phyloP scores from a whole-genome alignment of 306 rosid genomes.

The Lathyrus aphaca region DNA sequence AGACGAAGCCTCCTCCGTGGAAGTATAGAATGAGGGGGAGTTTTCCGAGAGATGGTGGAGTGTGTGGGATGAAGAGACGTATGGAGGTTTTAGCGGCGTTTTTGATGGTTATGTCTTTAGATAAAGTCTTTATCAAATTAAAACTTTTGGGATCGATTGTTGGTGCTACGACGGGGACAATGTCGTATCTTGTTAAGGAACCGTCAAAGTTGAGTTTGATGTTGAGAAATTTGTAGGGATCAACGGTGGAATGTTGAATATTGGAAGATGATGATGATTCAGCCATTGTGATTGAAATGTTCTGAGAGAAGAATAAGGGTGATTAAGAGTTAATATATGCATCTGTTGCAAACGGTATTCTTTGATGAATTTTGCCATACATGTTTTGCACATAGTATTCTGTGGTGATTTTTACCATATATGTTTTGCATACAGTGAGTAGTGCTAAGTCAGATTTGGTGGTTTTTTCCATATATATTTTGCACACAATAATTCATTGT shows the following conservation, averaged over 20 bases:
- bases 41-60: constrained; percentile 40
- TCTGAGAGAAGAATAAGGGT: not conserved
- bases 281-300: constrained; percentile 44
- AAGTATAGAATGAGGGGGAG: constrained; percentile 49
- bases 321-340: not conserved
- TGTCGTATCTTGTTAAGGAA: constrained; percentile 51
- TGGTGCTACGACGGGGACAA: constrained; percentile 40
- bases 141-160: constrained; percentile 8
- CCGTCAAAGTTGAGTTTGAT: constrained; percentile 66
- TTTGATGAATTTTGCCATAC: no score
- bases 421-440: no score
- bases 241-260: constrained; percentile 28
- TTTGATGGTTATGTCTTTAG: constrained; percentile 63
- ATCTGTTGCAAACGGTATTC: no score
- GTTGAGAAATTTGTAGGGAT: constrained; percentile 53
- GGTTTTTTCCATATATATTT: no score
- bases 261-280: constrained; percentile 29
- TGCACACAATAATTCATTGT: no score
- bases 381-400: no score
- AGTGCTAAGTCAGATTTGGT: no score
- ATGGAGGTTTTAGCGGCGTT: constrained; percentile 53
- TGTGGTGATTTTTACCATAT: no score
- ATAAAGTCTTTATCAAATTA: constrained; percentile 40
- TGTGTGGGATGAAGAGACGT: constrained; percentile 68
- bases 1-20: constrained; percentile 89